phyloP scores from a whole-genome alignment of 495 filamentous ascomycete genomes.

The Astrothelium macrocarpum region DNA sequence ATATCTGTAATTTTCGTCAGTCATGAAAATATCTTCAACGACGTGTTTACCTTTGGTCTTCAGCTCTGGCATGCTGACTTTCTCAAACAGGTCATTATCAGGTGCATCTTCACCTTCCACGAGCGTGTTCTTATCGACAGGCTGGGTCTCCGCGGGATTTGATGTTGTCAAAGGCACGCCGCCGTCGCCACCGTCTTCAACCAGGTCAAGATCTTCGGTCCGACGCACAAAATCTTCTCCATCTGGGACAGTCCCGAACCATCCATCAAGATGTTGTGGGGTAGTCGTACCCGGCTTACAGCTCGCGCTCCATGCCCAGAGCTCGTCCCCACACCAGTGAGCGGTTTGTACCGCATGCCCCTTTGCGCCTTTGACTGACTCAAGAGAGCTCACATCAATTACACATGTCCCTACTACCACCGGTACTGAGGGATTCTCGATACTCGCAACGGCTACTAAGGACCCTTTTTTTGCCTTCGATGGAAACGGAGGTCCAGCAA shows the following conservation, averaged over 20 bases:
- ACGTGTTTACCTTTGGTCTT: constrained; percentile 42
- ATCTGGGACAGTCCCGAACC: constrained; percentile 22
- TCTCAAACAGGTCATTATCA: not conserved
- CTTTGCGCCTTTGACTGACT: constrained; percentile 52
- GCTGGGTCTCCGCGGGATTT: not conserved
- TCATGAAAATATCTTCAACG: constrained; percentile 1
- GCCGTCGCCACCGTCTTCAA: constrained; percentile 34
- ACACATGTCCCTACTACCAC: constrained; percentile 57
- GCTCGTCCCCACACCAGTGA: constrained; percentile 67
- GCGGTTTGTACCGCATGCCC: constrained; percentile 58
- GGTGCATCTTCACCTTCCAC: constrained; percentile 5
- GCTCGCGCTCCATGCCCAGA: constrained; percentile 54
- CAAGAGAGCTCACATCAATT: constrained; percentile 52
- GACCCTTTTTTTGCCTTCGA: constrained; percentile 49
- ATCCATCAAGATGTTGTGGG: constrained; percentile 31
- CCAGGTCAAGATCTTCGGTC: constrained; percentile 23
- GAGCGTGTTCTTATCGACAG: constrained; percentile 15
- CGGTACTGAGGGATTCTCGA: constrained; percentile 51
- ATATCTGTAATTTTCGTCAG: constrained; percentile 42
- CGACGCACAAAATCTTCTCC: constrained; percentile 19
- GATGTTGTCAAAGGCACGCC: constrained; percentile 33
- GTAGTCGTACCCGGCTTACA: constrained; percentile 41
- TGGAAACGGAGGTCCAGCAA: constrained; percentile 61
- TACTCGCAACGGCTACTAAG: constrained; percentile 56
- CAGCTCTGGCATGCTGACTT: constrained; percentile 33